Conservation (phyloP, 2,329 filamentous ascomycete species). For the Aureobasidium sp. region DNA sequence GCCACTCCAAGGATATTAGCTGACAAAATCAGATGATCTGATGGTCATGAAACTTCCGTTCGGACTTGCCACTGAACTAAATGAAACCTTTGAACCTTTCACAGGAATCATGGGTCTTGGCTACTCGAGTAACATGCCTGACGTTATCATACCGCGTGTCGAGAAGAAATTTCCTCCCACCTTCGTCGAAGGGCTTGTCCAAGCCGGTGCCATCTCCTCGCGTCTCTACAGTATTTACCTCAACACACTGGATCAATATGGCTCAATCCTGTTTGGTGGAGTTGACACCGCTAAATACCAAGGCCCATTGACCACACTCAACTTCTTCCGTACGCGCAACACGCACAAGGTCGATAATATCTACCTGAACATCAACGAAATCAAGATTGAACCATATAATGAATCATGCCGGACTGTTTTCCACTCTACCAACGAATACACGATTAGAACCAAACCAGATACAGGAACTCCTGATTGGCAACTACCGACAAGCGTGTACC, state of each 20-base stretch:
- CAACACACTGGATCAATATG: slow-evolving; percentile 24
- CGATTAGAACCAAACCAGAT: slow-evolving; percentile 25
- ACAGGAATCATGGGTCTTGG: slow-evolving; percentile 30
- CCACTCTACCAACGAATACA: slow-evolving; percentile 8
- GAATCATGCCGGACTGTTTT: neutral
- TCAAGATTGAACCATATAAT: neutral
- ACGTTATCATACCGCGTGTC: slow-evolving; percentile 12
- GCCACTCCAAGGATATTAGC: neutral
- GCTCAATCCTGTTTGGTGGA: slow-evolving; percentile 31
- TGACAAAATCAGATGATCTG: slow-evolving; percentile 20
- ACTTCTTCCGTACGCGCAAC: neutral
- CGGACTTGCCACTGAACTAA: slow-evolving; percentile 25
- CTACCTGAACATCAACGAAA: neutral
- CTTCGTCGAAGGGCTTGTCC: slow-evolving; percentile 27
- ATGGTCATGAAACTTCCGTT: slow-evolving; percentile 25
- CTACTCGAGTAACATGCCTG: slow-evolving; percentile 24
- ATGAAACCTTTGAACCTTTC: neutral
- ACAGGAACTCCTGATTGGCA: slow-evolving; percentile 28
- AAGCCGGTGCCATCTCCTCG: slow-evolving; percentile 27
- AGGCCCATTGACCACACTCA: slow-evolving; percentile 24
- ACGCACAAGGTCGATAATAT: neutral
- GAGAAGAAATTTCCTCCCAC: slow-evolving; percentile 19
- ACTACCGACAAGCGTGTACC: slow-evolving; percentile 22
- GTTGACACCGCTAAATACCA: slow-evolving; percentile 27
- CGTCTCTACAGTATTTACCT: slow-evolving; percentile 28